A percentile compares a stretch with the other conserved stretches of the same genome.
These are phyloP conservation scores for Tricladium varicosporioides DNA, from an alignment of 2,329 filamentous ascomycete species.

Conservation along the genomic window DNA sequence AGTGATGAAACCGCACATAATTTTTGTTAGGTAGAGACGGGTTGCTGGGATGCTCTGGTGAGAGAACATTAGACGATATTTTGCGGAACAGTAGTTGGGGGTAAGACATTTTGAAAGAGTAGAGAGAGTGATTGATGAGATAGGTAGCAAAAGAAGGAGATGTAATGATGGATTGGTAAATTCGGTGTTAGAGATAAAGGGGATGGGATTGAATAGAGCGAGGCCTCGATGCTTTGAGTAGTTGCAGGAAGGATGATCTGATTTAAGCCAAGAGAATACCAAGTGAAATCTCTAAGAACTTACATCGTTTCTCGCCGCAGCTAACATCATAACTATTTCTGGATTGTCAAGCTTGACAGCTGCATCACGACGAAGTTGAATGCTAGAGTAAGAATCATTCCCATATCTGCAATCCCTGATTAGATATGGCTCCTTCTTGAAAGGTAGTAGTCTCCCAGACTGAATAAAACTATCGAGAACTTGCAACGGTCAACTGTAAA, in stretches of 20 bases:
- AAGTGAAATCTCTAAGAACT: conserved; percentile 26
- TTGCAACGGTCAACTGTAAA: too few relatives aligned
- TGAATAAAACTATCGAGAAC: too few relatives aligned
- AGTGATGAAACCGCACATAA: conserved; percentile 48
- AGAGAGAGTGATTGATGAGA: conserved; percentile 2
- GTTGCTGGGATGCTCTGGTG: conserved; percentile 54
- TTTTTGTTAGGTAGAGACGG: conserved; percentile 53
- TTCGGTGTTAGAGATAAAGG: too few relatives aligned
- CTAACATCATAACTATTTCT: conserved; percentile 58
- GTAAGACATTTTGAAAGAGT: neutral
- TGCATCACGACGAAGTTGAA: conserved; percentile 43
- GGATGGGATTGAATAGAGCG: too few relatives aligned
- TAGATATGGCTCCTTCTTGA: too few relatives aligned
- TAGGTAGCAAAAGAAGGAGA: neutral
- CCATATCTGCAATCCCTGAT: conserved; percentile 18
- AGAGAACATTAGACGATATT: neutral
- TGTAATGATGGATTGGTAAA: neutral
- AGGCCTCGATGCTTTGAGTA: too few relatives aligned
- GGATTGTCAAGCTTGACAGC: conserved; percentile 54
- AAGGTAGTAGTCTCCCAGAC: neutral
- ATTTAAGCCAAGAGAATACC: too few relatives aligned
- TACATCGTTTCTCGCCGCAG: conserved; percentile 54
- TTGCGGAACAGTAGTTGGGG: neutral
- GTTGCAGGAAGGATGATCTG: too few relatives aligned
- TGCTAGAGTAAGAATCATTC: conserved; percentile 24